Percentiles rank a stretch among this genome's conserved stretches.
Conservation (phyloP, 2,329 filamentous ascomycete species). For the Colletotrichum trifolii region DNA sequence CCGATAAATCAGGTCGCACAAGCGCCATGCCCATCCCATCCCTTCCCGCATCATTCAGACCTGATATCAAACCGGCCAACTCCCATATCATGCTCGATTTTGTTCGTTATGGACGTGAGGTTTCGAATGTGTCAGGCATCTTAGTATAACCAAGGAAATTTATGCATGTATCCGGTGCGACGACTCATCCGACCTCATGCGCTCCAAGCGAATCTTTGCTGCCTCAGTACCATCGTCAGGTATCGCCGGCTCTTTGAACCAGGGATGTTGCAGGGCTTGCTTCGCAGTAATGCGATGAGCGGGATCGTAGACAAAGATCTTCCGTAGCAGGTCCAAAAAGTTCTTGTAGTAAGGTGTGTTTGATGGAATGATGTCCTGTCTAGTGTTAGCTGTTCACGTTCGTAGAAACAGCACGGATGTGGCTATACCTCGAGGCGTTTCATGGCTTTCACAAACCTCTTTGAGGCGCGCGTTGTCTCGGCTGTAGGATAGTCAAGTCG, state of each 20-base stretch:
- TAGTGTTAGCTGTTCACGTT: slow-evolving; percentile 36
- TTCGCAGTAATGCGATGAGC: slow-evolving; percentile 74
- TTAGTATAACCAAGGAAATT: slow-evolving; percentile 26
- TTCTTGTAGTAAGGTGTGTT: slow-evolving; percentile 69
- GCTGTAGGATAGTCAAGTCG: slow-evolving; percentile 73
- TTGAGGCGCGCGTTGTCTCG: slow-evolving; percentile 73
- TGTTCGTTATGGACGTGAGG: slow-evolving; percentile 38
- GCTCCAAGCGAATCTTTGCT: slow-evolving; percentile 69
- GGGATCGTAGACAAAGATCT: slow-evolving; percentile 77
- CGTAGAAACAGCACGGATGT: neutral
- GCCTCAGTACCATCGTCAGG: slow-evolving; percentile 77
- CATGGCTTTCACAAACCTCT: slow-evolving; percentile 78
- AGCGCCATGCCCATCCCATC: slow-evolving; percentile 30
- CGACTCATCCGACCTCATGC: slow-evolving; percentile 57
- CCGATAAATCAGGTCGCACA: slow-evolving; percentile 34
- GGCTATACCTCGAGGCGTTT: slow-evolving; percentile 69
- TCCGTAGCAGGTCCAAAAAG: slow-evolving; percentile 72
- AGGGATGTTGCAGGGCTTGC: slow-evolving; percentile 73
- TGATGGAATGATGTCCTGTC: slow-evolving; percentile 72
- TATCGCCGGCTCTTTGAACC: slow-evolving; percentile 72
- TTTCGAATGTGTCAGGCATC: slow-evolving; percentile 19
- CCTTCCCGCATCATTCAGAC: slow-evolving; percentile 36
- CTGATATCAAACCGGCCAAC: slow-evolving; percentile 37
- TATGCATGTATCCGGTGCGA: slow-evolving; percentile 41
- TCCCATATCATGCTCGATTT: slow-evolving; percentile 37